Conservation (phyloP, 2,329 filamentous ascomycete species). For the Calcarisporium arbuscula region DNA sequence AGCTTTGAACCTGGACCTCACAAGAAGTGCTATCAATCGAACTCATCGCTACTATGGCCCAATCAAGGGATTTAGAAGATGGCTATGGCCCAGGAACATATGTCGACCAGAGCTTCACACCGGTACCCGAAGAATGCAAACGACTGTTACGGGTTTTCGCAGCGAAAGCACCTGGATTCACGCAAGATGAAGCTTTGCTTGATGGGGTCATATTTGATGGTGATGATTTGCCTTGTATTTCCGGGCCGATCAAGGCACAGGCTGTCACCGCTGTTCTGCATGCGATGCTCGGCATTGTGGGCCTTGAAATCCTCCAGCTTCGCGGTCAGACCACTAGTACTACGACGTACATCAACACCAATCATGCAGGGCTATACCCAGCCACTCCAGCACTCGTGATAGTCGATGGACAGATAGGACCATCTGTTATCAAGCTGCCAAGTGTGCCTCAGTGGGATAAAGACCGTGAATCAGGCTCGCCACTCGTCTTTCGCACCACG, state of each 20-base stretch:
- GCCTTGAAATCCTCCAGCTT: slow-evolving; percentile 26
- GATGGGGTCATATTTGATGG: slow-evolving; percentile 24
- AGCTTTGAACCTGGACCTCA: too few relatives aligned
- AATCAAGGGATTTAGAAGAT: too few relatives aligned
- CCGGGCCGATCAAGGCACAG: slow-evolving; percentile 28
- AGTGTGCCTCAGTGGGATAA: neutral
- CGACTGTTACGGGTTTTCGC: slow-evolving; percentile 25
- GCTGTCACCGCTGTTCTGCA: slow-evolving; percentile 25
- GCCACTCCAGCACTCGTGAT: slow-evolving; percentile 6
- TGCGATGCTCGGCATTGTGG: slow-evolving; percentile 28
- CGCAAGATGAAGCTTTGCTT: slow-evolving; percentile 18
- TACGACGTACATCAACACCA: slow-evolving; percentile 36
- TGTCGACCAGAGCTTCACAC: slow-evolving; percentile 19
- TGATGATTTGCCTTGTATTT: slow-evolving; percentile 22
- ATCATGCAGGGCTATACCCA: slow-evolving; percentile 34
- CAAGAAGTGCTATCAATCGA: too few relatives aligned
- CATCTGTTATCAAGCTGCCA: slow-evolving; percentile 1
- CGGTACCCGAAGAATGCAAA: slow-evolving; percentile 22
- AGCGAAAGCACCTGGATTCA: slow-evolving; percentile 25
- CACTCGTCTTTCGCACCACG: slow-evolving; percentile 33
- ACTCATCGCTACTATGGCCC: too few relatives aligned
- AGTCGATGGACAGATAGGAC: slow-evolving; percentile 5
- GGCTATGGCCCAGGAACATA: slow-evolving; percentile 26
- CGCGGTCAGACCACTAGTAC: slow-evolving; percentile 19
- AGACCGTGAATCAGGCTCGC: slow-evolving; percentile 5